phyloP scores from a whole-genome alignment of 2,329 filamentous ascomycete genomes.

The Curvularia verruculosa region DNA sequence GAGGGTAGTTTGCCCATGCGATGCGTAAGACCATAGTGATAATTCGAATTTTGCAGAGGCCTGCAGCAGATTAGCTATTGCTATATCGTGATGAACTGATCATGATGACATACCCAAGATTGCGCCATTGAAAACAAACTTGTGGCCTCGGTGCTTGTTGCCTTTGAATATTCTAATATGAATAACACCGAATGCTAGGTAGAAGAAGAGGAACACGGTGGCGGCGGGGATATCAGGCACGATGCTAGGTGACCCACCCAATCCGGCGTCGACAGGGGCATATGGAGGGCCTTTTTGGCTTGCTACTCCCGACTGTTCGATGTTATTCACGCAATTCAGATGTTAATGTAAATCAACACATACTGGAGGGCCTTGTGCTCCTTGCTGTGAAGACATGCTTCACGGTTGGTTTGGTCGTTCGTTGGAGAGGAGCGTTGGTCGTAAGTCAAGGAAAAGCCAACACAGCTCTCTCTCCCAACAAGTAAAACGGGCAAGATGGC shows the following conservation, averaged over 20 bases:
- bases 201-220: conserved; percentile 51
- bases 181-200: conserved; percentile 47
- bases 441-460: conserved; percentile 17
- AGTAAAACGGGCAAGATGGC: conserved; percentile 8
- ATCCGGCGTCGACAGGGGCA: conserved; percentile 31
- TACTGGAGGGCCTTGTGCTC: conserved; percentile 14
- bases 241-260: conserved; percentile 38
- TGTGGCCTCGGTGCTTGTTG: conserved; percentile 50
- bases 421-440: conserved; percentile 5
- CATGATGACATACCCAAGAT: conserved; percentile 46
- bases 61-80: conserved; percentile 29
- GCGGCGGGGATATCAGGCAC: conserved; percentile 51
- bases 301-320: conserved; percentile 15
- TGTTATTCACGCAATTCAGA: conserved; percentile 4
- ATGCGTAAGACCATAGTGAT: conserved; percentile 52
- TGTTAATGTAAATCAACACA: conserved; percentile 4
- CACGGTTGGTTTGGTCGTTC: conserved; percentile 5
- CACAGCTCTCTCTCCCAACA: conserved; percentile 5
- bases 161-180: conserved; percentile 52
- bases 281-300: conserved; percentile 35
- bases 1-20: conserved; percentile 42
- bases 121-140: conserved; percentile 52
- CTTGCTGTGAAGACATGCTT: conserved; percentile 21
- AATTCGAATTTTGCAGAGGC: conserved; percentile 54
- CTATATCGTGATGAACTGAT: neutral